Evolutionary conservation across 371 early-diverging fungal species (phyloP), one percentile per base, ranked within the genome.

Genomic region (Choanephora cucurbitarum): DNA sequence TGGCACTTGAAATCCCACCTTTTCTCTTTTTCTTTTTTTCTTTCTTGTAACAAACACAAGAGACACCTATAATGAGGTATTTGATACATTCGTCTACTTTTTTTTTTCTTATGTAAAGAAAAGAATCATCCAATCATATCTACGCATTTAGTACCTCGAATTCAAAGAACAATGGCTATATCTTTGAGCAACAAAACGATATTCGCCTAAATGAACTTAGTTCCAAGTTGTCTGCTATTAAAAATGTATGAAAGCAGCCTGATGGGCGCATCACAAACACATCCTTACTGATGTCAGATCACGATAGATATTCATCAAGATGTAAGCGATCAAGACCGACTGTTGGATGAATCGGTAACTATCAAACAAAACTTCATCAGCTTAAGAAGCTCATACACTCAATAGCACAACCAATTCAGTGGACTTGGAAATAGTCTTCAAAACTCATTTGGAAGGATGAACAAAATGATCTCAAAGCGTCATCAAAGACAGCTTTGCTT

Each of bases 151-250:
- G 37, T 37, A 11, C 37, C 41, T 55, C 55, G 11, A 37, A 39
- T 43, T 42, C 57, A 8, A 64, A 66, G 41, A 64, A 68, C 40
- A 60, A 67, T 43, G 60, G 59, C 3, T 70, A 60, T 51, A 60
- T 77, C 7, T 73, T 67, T 57, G 77, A 77, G 49, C 77, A 77
- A 42, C 77, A 77, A 45, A 77, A 77, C 21, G 77, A 77, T 62
- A 64, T 69, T 1, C 69, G 77, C 19, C 64, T 77, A 67, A 53
- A 77, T 23, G 77, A 77, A 22, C 64, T 77, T 10, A 69, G 71
- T 32, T 67, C 67, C 21, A 77, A 77, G 49, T 50, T 73, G 15
- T 69, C 73, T 0, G 73, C 73, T 11, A 49, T 77, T 17, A 77
- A 77, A 40, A 73, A 69, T 50, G 77, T 73, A 73, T 5, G 10